Evolutionary conservation across 2,329 filamentous ascomycete species (phyloP), one percentile per base, ranked within the genome.

Genomic region (Colletotrichum eleusines): DNA sequence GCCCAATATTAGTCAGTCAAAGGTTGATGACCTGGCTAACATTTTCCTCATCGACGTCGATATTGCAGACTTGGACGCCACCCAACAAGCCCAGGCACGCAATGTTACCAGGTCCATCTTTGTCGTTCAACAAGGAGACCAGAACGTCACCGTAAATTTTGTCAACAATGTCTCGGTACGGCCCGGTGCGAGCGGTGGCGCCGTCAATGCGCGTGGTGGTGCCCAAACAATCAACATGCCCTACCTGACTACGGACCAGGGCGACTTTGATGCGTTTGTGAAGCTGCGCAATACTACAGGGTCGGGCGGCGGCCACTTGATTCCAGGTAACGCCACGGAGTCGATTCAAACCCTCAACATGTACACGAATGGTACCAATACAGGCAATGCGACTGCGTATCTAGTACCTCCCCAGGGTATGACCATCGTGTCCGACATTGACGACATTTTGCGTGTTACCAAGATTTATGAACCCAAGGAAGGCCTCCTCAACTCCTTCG

Each of bases 401-500:
- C 87, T 95, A 1, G 91, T 95, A 0, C 92, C 93, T 0, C 83
- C 89, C 0, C 83, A 85, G 18, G 93, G 93, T 23, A 80, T 94
- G 28, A 94, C 92, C 1, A 85, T 95, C 71, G 83, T 95, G 74
- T 92, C 90, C 1, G 93, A 95, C 76, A 93, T 95, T 72, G 92
- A 94, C 74, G 93, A 95, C 76, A 94, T 94, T 69, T 86, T 94
- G 0, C 89, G 92, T n/a, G 82, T 94, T 1, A 95, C 92, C 66
- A 93, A 94, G 80, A 95, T 95, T 77, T 95, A 93, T 78, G 80
- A 92, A 58, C 92, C 92, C 0, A 88, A 90, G 73, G 87, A 94
- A 77, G 93, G 92, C 6, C 83, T 95, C 0, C 83, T 94, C 14
- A 95, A 95, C 81, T 90, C 91, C 0, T 94, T 95, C 76, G 92